These are phyloP conservation scores for Leccinellum luteum DNA, from an alignment of 768 basidiomycete species.

Conservation along the genomic window DNA sequence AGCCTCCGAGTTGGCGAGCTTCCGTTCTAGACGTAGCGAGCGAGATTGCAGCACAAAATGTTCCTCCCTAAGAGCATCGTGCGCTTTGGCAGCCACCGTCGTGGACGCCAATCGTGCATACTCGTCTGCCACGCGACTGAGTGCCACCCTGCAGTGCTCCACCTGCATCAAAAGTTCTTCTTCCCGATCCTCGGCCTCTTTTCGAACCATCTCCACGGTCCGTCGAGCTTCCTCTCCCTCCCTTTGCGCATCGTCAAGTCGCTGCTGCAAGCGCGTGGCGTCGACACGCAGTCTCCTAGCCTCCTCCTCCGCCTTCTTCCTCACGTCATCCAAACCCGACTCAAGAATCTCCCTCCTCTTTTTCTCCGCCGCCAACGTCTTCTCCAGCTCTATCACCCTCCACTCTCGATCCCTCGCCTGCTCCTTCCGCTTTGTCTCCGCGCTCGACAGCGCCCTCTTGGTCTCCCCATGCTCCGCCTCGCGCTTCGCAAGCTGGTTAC, in stretches of 20 bases:
- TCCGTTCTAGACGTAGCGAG: constrained; percentile 58
- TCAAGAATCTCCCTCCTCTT: constrained; percentile 50
- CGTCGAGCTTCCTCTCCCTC: constrained; percentile 37
- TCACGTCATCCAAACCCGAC: constrained; percentile 40
- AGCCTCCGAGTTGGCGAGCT: constrained; percentile 62
- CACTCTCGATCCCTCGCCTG: constrained; percentile 54
- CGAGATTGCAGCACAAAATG: constrained; percentile 40
- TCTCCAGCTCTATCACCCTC: constrained; percentile 56
- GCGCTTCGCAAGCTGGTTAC: constrained; percentile 47
- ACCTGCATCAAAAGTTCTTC: constrained; percentile 48
- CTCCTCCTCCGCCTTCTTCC: constrained; percentile 43
- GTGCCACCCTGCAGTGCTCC: constrained; percentile 45
- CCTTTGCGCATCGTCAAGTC: constrained; percentile 36
- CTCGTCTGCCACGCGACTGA: constrained; percentile 50
- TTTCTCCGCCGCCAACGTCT: constrained; percentile 45
- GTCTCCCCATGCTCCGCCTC: constrained; percentile 50
- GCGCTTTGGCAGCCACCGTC: constrained; percentile 37
- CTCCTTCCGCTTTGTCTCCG: constrained; percentile 52
- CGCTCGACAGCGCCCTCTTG: constrained; percentile 46
- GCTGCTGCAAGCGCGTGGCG: constrained; percentile 35
- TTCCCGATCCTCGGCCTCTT: constrained; percentile 38
- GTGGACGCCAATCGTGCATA: constrained; percentile 49
- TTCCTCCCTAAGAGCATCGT: constrained; percentile 41
- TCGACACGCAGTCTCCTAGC: constrained; percentile 32
- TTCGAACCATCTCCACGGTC: constrained; percentile 31